Evolutionary conservation across 2,329 filamentous ascomycete genomes (phyloP), one percentile per base, ranked within the genome.

Genomic region (Macrophomina pseudophaseolina): DNA sequence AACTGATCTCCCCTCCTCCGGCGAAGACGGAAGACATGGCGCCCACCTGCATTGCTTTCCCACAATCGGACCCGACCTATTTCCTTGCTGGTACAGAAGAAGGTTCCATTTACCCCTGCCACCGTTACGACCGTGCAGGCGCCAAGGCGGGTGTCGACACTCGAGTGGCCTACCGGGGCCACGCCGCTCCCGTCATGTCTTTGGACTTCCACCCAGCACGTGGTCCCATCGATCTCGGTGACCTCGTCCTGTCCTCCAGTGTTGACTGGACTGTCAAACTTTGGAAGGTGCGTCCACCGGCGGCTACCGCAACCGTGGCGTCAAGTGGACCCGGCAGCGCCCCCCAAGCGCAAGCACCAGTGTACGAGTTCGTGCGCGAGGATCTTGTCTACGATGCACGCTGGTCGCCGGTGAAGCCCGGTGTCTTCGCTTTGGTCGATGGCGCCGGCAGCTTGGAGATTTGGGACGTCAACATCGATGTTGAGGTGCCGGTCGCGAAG

Each of bases 1-100:
- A 97, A 74, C 85, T 99, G 12, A 90, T 90, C 68, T 92, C 93
- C 2, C 94, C 94, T 3, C 89, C 90, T 16, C 93, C 94, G 5
- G 78, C 81, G 5, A 90, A 92, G 72, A 94, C 93, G 4, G 96
- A 99, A 79, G 95, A 99, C 74, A 89, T 99, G 59, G 93, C 93
- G 65, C 95, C 96, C 2, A 97, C 93, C 0, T 97, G 92, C 78
- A 91, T 99, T 81, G 92, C 93, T 16, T 99, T 99, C 81, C 95
- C 95, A 0, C 89, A 94, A 74, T 91, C 93, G 0, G 96, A 99
- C 74, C 95, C 95, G 3, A 99, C 95, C 0, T 98, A 97, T 79
- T 99, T 99, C 84, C 88, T 99, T 3, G 91, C 97, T 40, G 95
- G 96, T 48, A 97, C 94, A 33, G 95, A 99, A 81, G 95, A 99